phyloP scores from a whole-genome alignment of 129 eudicot species.

The Saposhnikovia divaricata region DNA sequence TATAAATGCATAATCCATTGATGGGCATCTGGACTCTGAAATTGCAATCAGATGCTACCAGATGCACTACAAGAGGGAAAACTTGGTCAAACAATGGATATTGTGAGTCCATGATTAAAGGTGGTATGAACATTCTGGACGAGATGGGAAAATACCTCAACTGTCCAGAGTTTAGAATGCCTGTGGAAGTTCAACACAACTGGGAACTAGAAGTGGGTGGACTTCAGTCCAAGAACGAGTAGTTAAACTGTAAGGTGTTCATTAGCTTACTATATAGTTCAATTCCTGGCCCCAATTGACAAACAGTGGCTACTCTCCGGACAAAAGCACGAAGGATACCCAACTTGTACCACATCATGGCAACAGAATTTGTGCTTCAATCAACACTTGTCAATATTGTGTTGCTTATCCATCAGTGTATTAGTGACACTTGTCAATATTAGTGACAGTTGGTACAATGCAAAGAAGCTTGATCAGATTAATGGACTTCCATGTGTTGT shows the following conservation, averaged over 20 bases:
- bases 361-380: background rate
- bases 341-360: constrained; percentile 54
- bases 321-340: constrained; percentile 67
- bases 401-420: too few species aligned
- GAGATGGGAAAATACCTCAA: constrained; percentile 25
- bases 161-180: constrained; percentile 53
- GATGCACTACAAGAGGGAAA: constrained; percentile 15
- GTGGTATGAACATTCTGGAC: constrained; percentile 83
- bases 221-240: constrained; percentile 45
- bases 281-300: constrained; percentile 19
- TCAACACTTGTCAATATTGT: background rate
- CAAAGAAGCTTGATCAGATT: too few species aligned
- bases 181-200: constrained; percentile 35
- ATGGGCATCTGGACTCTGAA: constrained; percentile 84
- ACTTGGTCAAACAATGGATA: constrained; percentile 32
- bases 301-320: constrained; percentile 47
- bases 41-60: constrained; percentile 90
- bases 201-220: constrained; percentile 73
- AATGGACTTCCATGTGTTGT: too few species aligned
- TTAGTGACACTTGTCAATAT: too few species aligned
- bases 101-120: constrained; percentile 37
- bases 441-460: too few species aligned
- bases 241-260: constrained; percentile 70
- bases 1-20: constrained; percentile 85
- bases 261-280: constrained; percentile 30